Percentiles rank a stretch among this genome's conserved stretches.
These are phyloP conservation scores for Penicillium sp. DNA, from an alignment of 2,329 filamentous ascomycete species.

Conservation along the genomic window DNA sequence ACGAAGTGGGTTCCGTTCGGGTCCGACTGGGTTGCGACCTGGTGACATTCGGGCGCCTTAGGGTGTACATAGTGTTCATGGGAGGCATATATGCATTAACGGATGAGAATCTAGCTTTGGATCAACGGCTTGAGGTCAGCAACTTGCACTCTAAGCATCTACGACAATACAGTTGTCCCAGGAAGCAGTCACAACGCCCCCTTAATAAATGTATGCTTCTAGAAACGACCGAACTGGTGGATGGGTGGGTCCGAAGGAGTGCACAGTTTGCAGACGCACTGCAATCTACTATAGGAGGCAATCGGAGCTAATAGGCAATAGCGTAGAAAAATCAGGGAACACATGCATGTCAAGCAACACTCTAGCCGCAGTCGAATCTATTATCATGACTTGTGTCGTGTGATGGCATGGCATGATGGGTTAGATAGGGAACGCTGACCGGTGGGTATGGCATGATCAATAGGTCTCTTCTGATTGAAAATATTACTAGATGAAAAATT, in stretches of 20 bases:
- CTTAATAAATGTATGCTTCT: background rate
- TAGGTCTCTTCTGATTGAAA: background rate
- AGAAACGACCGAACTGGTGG: background rate
- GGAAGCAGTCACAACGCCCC: background rate
- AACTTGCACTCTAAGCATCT: no score
- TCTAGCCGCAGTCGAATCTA: background rate
- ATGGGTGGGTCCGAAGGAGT: background rate
- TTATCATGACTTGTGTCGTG: background rate
- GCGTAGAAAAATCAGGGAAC: constrained; percentile 2
- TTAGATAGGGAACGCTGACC: background rate
- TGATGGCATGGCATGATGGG: constrained; percentile 18
- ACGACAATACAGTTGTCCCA: background rate
- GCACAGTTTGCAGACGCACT: background rate
- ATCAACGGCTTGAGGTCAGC: background rate
- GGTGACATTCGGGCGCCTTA: background rate
- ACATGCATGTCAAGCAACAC: background rate
- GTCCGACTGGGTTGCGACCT: background rate
- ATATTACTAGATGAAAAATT: background rate
- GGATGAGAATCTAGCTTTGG: background rate
- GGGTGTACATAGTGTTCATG: background rate
- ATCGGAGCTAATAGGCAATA: background rate
- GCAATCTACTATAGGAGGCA: background rate
- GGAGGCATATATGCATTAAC: background rate
- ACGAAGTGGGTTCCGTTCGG: constrained; percentile 8
- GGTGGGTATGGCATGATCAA: constrained; percentile 16